These are phyloP conservation scores for Rhizophlyctis rosea DNA, from an alignment of 192 early-diverging fungal species.

Conservation along the genomic window DNA sequence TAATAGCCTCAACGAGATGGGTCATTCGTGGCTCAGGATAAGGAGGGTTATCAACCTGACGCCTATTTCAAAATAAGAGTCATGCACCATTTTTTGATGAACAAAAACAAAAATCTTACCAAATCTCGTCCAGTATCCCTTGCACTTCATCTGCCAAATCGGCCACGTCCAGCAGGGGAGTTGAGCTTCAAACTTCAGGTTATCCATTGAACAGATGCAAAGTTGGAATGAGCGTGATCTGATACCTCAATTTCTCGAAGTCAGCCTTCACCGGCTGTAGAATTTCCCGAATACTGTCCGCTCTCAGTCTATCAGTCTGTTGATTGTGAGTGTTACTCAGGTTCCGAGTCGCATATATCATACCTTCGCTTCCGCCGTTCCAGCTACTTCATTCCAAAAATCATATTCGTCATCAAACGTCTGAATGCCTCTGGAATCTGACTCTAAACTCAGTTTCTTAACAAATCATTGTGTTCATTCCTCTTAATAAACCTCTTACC, in stretches of 20 bases:
- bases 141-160: constrained; percentile 40
- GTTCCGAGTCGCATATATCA: not conserved
- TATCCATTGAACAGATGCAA: too few relatives aligned
- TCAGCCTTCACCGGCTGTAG: constrained; percentile 29
- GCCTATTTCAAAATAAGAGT: constrained; percentile 10
- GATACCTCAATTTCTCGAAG: constrained; percentile 23
- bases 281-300: constrained; percentile 16
- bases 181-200: too few relatives aligned
- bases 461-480: not conserved
- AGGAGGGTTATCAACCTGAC: constrained; percentile 29
- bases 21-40: constrained; percentile 44
- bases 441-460: constrained; percentile 2
- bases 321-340: not conserved
- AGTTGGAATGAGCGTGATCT: not conserved
- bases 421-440: constrained; percentile 12
- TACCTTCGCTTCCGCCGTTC: not conserved
- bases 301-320: constrained; percentile 16
- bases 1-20: constrained; percentile 34
- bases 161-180: constrained; percentile 9
- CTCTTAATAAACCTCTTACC: constrained; percentile 4
- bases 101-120: too few relatives aligned
- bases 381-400: constrained; percentile 28
- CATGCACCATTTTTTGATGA: not conserved
- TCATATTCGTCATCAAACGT: constrained; percentile 31
- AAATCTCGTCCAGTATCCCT: constrained; percentile 42